Evolutionary conservation across 805 yeast genomes (phyloP).

Genomic region (Candida ascalaphidarum): DNA sequence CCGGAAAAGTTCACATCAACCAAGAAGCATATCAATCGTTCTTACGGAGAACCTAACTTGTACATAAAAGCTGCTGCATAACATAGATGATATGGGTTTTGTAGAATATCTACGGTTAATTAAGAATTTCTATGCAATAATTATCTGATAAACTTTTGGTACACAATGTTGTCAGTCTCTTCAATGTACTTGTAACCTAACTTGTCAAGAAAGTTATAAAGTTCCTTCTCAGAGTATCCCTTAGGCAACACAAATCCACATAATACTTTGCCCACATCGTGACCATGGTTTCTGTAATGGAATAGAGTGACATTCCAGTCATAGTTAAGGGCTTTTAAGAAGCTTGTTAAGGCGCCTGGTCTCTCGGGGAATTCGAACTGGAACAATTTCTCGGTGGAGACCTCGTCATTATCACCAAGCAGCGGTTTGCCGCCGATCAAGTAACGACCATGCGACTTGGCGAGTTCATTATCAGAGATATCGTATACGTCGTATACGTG

Average conservation of each 20-base stretch:
- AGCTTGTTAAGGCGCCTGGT: constrained; percentile 86
- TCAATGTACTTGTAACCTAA: constrained; percentile 73
- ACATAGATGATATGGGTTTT: too few species aligned
- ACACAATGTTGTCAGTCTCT: constrained; percentile 83
- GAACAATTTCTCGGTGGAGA: constrained; percentile 67
- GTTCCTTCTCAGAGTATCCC: constrained; percentile 47
- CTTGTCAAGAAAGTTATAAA: constrained; percentile 58
- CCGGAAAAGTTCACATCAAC: constrained; percentile 71
- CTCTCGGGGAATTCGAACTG: constrained; percentile 95
- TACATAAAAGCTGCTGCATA: constrained; percentile 1
- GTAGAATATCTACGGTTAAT: too few species aligned
- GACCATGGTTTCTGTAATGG: constrained; percentile 96
- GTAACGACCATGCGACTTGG: constrained; percentile 93
- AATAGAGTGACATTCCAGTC: constrained; percentile 91
- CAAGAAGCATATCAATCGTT: constrained; percentile 88
- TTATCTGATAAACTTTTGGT: constrained; percentile 56
- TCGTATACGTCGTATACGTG: constrained; percentile 63
- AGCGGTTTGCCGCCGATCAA: constrained; percentile 78
- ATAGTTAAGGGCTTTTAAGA: constrained; percentile 59
- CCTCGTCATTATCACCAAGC: constrained; percentile 19
- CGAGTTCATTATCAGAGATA: constrained; percentile 87
- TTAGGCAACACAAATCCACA: constrained; percentile 86
- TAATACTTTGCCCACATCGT: constrained; percentile 86
- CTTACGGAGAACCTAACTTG: constrained; percentile 30
- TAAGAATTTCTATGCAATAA: too few species aligned